phyloP scores from a whole-genome alignment of 2,329 filamentous ascomycete species.

The Alternaria longipes region DNA sequence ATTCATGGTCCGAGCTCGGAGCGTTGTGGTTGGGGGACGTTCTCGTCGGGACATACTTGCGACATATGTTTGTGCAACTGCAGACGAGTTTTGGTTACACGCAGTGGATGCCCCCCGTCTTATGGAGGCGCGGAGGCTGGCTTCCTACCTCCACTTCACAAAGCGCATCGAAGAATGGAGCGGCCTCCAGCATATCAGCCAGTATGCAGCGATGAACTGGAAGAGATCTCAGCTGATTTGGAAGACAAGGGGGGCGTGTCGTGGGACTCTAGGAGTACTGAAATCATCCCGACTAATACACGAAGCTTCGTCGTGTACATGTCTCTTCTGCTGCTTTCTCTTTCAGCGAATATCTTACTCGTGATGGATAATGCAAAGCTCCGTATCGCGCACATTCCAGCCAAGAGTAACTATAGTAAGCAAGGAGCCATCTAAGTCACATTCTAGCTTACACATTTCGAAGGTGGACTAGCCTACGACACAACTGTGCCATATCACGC shows the following conservation, averaged over 20 bases:
- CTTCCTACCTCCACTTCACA: slow-evolving; percentile 6
- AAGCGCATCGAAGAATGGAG: slow-evolving; percentile 29
- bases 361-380: slow-evolving; percentile 39
- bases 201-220: slow-evolving; percentile 37
- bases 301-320: slow-evolving; percentile 38
- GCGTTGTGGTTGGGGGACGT: slow-evolving; percentile 15
- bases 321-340: slow-evolving; percentile 41
- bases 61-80: slow-evolving; percentile 18
- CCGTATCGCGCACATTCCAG: slow-evolving; percentile 25
- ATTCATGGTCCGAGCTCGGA: slow-evolving; percentile 38
- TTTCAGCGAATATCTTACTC: slow-evolving; percentile 42
- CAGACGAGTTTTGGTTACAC: slow-evolving; percentile 17
- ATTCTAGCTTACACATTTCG: slow-evolving; percentile 3
- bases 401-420: slow-evolving; percentile 40
- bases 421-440: not conserved
- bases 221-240: slow-evolving; percentile 21
- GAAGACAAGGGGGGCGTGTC: slow-evolving; percentile 36
- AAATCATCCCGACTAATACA: slow-evolving; percentile 40
- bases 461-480: slow-evolving; percentile 43
- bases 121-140: slow-evolving; percentile 7
- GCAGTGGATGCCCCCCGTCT: slow-evolving; percentile 4
- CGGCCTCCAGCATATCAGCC: slow-evolving; percentile 37
- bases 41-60: slow-evolving; percentile 11
- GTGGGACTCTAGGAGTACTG: slow-evolving; percentile 36
- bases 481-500: slow-evolving; percentile 38